A percentile compares a stretch with the other conserved stretches of the same genome.
Conservation (phyloP, 495 filamentous ascomycete species). For the Trichoderma reesei region DNA sequence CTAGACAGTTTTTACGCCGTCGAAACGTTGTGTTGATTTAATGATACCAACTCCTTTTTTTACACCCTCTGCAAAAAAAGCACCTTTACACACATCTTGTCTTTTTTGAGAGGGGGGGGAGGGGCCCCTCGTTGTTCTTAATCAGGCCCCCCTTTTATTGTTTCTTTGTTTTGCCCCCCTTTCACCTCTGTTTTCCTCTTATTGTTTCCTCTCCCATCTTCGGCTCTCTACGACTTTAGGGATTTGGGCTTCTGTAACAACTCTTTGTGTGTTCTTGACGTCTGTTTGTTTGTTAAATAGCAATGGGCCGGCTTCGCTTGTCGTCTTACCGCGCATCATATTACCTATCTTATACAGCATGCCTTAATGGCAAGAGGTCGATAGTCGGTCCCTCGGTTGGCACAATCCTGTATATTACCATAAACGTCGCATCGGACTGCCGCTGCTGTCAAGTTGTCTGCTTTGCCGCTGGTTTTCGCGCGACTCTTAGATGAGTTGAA, state of each 20-base stretch:
- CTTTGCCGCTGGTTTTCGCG: conserved; percentile 8
- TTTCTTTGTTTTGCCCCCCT: conserved; percentile 24
- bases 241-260: conserved; percentile 1
- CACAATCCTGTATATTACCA: conserved; percentile 7
- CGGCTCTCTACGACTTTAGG: neutral
- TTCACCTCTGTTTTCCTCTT: conserved; percentile 8
- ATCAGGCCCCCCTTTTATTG: conserved; percentile 17
- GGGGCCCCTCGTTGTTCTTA: conserved; percentile 13
- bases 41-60: conserved; percentile 10
- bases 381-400: conserved; percentile 4
- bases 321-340: conserved; percentile 7
- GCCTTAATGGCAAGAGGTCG: conserved; percentile 8
- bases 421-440: conserved; percentile 9
- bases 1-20: conserved; percentile 1
- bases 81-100: conserved; percentile 2
- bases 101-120: no score
- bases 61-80: neutral
- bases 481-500: conserved; percentile 9
- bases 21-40: conserved; percentile 10
- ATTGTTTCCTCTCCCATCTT: neutral
- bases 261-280: conserved; percentile 14
- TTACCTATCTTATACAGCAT: conserved; percentile 8
- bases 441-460: conserved; percentile 9
- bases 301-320: conserved; percentile 8
- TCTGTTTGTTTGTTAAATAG: conserved; percentile 7